A percentile compares a stretch with the other conserved stretches of the same genome.
Conservation (phyloP, 495 filamentous ascomycete genomes). For the Neurospora tetrasperma region DNA sequence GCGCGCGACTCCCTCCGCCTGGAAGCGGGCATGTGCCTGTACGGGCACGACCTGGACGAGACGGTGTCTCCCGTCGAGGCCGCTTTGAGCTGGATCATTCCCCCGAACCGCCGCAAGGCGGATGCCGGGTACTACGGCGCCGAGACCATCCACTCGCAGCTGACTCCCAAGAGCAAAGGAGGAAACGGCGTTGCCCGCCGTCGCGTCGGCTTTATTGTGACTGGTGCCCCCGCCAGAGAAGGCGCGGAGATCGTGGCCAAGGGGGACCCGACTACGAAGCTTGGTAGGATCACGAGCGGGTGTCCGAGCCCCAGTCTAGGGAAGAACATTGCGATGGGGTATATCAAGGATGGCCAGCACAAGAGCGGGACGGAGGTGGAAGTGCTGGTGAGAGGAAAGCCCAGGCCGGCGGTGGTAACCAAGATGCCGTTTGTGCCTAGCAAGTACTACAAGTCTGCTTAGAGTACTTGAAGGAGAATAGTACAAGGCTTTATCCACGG, state of each 20-base stretch:
- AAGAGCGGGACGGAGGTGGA: slow-evolving; percentile 79
- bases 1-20: slow-evolving; percentile 86
- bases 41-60: slow-evolving; percentile 94
- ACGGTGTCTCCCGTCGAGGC: slow-evolving; percentile 79
- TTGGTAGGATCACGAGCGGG: slow-evolving; percentile 71
- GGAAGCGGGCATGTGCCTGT: slow-evolving; percentile 96
- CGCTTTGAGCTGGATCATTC: slow-evolving; percentile 74
- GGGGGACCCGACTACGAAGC: slow-evolving; percentile 37
- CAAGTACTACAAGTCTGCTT: slow-evolving; percentile 54
- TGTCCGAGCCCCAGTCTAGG: slow-evolving; percentile 77
- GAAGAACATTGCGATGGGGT: slow-evolving; percentile 94
- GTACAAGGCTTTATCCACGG: neutral
- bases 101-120: slow-evolving; percentile 58
- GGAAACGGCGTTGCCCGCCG: slow-evolving; percentile 56
- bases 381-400: slow-evolving; percentile 71
- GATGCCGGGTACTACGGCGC: slow-evolving; percentile 63
- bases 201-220: slow-evolving; percentile 70
- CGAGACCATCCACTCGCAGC: slow-evolving; percentile 58
- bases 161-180: slow-evolving; percentile 56
- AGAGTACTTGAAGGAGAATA: neutral
- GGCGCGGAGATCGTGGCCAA: slow-evolving; percentile 61
- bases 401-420: slow-evolving; percentile 64
- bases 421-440: slow-evolving; percentile 92
- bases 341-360: slow-evolving; percentile 71
- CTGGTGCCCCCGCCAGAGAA: slow-evolving; percentile 83